phyloP scores from a whole-genome alignment of 805 yeast species.

The Cyberlindnera sargentensis region DNA sequence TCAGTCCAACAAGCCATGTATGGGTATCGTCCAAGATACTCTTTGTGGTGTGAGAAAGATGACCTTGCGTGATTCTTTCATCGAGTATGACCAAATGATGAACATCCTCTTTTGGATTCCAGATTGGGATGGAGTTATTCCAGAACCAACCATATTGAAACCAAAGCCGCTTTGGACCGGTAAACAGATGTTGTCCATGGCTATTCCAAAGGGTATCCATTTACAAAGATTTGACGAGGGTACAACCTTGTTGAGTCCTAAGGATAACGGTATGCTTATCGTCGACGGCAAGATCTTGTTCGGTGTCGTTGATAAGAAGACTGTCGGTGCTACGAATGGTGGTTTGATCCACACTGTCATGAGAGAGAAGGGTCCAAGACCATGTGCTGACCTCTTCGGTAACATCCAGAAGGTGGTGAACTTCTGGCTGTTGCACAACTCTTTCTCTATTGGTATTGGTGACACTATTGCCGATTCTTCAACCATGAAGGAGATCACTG shows the following conservation, averaged over 20 bases:
- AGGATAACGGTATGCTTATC: slow-evolving; percentile 92
- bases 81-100: slow-evolving; percentile 92
- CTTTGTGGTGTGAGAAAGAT: slow-evolving; percentile 94
- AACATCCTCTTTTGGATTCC: slow-evolving; percentile 97
- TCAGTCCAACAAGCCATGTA: slow-evolving; percentile 96
- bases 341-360: slow-evolving; percentile 96
- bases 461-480: slow-evolving; percentile 98
- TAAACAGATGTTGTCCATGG: slow-evolving; percentile 85
- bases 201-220: slow-evolving; percentile 94
- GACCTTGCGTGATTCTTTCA: slow-evolving; percentile 83
- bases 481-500: slow-evolving; percentile 90
- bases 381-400: slow-evolving; percentile 86
- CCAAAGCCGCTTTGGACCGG: slow-evolving; percentile 98
- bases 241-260: slow-evolving; percentile 74
- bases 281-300: slow-evolving; percentile 94
- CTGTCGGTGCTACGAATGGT: slow-evolving; percentile 98
- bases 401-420: slow-evolving; percentile 92
- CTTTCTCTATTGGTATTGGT: slow-evolving; percentile 99
- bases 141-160: slow-evolving; percentile 87
- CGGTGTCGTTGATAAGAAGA: slow-evolving; percentile 97
- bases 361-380: slow-evolving; percentile 92
- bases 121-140: slow-evolving; percentile 96
- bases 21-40: slow-evolving; percentile 99
- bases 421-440: slow-evolving; percentile 93
- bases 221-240: slow-evolving; percentile 91